These are phyloP conservation scores for Tetrapyrgos nigripes DNA, from an alignment of 1,284 basidiomycete genomes.

Conservation along the genomic window DNA sequence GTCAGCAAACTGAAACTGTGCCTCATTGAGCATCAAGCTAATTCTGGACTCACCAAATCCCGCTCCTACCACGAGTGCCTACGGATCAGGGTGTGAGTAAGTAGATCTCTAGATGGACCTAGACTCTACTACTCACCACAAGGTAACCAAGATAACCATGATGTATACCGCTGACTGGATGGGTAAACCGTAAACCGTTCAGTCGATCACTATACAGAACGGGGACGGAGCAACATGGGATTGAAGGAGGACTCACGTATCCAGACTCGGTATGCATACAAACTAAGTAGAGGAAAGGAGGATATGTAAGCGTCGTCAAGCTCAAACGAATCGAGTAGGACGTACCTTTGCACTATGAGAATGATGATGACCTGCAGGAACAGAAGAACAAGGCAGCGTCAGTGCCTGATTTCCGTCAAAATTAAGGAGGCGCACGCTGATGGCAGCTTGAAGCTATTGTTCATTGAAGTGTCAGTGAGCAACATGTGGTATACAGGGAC, in stretches of 20 bases:
- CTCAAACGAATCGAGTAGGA: not conserved
- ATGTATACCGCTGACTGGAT: constrained; percentile 49
- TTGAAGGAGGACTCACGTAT: constrained; percentile 38
- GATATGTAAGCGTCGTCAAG: not conserved
- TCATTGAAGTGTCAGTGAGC: not conserved
- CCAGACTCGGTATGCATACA: constrained; percentile 49
- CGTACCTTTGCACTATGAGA: constrained; percentile 47
- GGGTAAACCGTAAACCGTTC: not conserved
- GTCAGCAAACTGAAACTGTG: too few relatives aligned
- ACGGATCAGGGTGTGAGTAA: not conserved
- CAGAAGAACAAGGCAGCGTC: not conserved
- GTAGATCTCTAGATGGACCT: not conserved
- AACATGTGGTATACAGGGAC: not conserved
- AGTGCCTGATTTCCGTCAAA: not conserved
- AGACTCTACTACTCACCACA: constrained; percentile 34
- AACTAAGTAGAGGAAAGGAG: constrained; percentile 26
- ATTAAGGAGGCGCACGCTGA: constrained; percentile 38
- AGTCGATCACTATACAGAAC: not conserved
- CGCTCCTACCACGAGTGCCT: constrained; percentile 34
- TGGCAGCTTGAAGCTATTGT: constrained; percentile 44
- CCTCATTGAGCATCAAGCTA: too few relatives aligned
- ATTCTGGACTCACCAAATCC: too few relatives aligned
- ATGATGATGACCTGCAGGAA: constrained; percentile 43
- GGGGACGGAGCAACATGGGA: constrained; percentile 1
- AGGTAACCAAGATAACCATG: constrained; percentile 44